Evolutionary conservation across 2,329 filamentous ascomycete species (phyloP), one percentile per base, ranked within the genome.

Genomic region (Colletotrichum paranaense): DNA sequence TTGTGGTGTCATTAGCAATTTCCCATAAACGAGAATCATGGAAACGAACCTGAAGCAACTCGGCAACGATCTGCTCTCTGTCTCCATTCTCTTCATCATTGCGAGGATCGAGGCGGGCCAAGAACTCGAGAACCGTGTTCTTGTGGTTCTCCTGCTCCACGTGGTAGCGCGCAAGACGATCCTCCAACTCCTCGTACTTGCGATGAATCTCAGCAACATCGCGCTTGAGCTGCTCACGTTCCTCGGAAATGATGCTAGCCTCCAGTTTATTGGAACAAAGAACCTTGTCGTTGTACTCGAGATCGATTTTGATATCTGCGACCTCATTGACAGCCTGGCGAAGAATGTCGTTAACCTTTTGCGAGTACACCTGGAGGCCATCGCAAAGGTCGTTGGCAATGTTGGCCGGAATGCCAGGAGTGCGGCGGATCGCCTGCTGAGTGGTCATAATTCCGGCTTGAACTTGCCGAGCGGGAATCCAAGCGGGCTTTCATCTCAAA

Each of bases 231-330:
- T 67, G 60, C 62, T 75, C 56, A 24, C 63, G 56, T 35, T 75
- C 65, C 35, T 75, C 74, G 14, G 53, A 28, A n/a, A 75, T 56
- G 22, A 68, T 66, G 19, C 64, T 72, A 35, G 73, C 64, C 62
- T 75, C 74, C 24, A 75, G 35, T 55, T 75, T 75, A 32, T 64
- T 75, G 62, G 73, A 74, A 28, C 64, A 73, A 62, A 75, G 71
- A n/a, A 75, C 66, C 53, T 81, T 81, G n/a, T 78, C 71, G 49
- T 76, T 78, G 75, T 84, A 83, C 24, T 76, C 74, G 5, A 84
- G 71, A 57, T 83, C 80, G 5, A 76, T 77, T 19, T 78, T 77
- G 1, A 84, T 62, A n/a, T 75, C 74, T 11, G 74, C 67, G 28
- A 74, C 69, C 49, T 75, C 74, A 16, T 75, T 74, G 56, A 75